These are phyloP conservation scores for Sugiyamaella marilandica DNA, from an alignment of 805 yeast genomes.

Conservation along the genomic window DNA sequence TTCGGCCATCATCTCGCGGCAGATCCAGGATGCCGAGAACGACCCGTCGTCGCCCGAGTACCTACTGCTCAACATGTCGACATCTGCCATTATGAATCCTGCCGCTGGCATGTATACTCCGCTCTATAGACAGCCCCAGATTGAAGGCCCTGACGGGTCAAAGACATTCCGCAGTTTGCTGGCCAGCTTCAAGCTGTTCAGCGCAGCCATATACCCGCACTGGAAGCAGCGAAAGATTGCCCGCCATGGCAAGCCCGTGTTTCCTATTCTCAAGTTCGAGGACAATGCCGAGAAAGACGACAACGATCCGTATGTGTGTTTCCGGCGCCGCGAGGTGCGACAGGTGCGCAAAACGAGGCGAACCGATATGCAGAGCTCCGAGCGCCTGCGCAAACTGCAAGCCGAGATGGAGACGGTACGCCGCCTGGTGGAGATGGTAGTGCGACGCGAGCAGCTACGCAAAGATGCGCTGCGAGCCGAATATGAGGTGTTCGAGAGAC, in stretches of 20 bases:
- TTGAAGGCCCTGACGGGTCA: conserved; percentile 2
- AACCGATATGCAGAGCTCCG: conserved; percentile 86
- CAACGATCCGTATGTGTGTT: conserved; percentile 90
- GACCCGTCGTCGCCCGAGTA: conserved; percentile 43
- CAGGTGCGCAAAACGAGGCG: conserved; percentile 95
- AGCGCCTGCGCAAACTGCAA: conserved; percentile 67
- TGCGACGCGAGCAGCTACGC: conserved; percentile 67
- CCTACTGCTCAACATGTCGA: conserved; percentile 18
- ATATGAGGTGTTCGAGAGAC: conserved; percentile 59
- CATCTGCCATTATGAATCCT: conserved; percentile 4
- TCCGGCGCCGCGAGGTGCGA: conserved; percentile 90
- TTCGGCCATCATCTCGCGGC: conserved; percentile 39
- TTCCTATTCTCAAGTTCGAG: conserved; percentile 77
- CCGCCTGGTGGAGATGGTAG: conserved; percentile 60
- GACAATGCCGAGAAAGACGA: conserved; percentile 84
- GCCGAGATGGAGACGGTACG: conserved; percentile 74
- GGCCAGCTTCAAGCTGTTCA: conserved; percentile 43
- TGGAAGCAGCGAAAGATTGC: conserved; percentile 74
- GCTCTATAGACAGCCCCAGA: conserved; percentile 17
- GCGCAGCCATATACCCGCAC: conserved; percentile 66
- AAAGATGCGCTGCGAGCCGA: conserved; percentile 60
- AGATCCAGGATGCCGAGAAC: conserved; percentile 46
- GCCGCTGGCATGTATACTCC: conserved; percentile 35
- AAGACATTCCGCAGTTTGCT: conserved; percentile 17
- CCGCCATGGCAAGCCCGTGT: conserved; percentile 63